Percentiles rank a stretch among this genome's conserved stretches.
These are phyloP conservation scores for Pythium grandisporangium DNA, from an alignment of 352 stramenopile genomes.

Conservation along the genomic window DNA sequence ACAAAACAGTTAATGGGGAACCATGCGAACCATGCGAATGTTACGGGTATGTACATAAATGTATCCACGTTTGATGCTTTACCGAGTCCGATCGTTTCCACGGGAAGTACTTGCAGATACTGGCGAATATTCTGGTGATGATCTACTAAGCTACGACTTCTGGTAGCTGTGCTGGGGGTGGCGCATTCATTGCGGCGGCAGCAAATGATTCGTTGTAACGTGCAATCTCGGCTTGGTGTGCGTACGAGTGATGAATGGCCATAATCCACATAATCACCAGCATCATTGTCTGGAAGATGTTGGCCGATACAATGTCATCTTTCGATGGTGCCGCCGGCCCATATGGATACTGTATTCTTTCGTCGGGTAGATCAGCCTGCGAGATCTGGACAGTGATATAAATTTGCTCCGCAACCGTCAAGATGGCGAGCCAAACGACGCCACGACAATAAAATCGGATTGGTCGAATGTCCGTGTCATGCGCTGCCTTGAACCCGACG, in stretches of 20 bases:
- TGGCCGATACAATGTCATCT: conserved; percentile 79
- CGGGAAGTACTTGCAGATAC: no score
- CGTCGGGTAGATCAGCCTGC: conserved; percentile 61
- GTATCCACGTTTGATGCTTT: not conserved
- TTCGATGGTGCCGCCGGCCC: conserved; percentile 65
- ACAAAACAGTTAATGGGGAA: no score
- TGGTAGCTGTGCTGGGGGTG: conserved; percentile 52
- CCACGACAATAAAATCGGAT: conserved; percentile 80
- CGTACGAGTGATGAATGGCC: conserved; percentile 69
- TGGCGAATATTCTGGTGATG: no score
- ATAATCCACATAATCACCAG: conserved; percentile 80
- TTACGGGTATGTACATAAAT: no score
- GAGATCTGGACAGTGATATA: conserved; percentile 80
- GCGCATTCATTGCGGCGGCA: conserved; percentile 72
- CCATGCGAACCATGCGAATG: no score
- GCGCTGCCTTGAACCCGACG: conserved; percentile 79
- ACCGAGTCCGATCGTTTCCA: no score
- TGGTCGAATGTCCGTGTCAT: conserved; percentile 79
- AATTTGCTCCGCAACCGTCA: conserved; percentile 72
- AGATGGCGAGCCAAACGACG: conserved; percentile 66
- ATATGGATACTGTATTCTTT: conserved; percentile 63
- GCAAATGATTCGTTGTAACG: conserved; percentile 81
- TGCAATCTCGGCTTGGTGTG: conserved; percentile 61
- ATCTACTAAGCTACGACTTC: no score
- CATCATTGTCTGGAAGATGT: conserved; percentile 81